These are phyloP conservation scores for Phytophthora hibernalis DNA, from an alignment of 352 stramenopile genomes.

Conservation along the genomic window DNA sequence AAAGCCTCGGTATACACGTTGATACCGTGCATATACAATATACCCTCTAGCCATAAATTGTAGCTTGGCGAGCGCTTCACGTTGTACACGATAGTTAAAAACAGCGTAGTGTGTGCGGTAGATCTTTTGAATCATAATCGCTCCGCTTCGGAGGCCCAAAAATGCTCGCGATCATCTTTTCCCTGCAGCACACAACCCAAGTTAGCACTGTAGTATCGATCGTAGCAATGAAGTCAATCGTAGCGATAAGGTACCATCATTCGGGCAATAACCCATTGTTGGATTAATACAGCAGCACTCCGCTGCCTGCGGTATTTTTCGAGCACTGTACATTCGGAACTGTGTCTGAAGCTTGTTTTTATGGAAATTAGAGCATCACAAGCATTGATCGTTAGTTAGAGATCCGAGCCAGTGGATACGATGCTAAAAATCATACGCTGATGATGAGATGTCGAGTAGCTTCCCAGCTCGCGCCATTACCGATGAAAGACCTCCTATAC, in stretches of 20 bases:
- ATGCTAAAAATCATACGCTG: conserved; percentile 41
- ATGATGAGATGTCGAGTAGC: conserved; percentile 70
- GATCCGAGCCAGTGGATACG: not conserved
- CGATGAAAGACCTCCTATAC: conserved; percentile 53
- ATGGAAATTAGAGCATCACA: not conserved
- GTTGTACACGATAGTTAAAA: conserved; percentile 37
- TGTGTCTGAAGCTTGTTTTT: conserved; percentile 68
- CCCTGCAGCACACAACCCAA: conserved; percentile 27
- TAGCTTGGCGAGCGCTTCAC: conserved; percentile 35
- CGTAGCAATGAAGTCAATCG: not conserved
- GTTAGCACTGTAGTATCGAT: conserved; percentile 7
- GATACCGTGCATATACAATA: conserved; percentile 52
- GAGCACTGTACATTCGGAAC: conserved; percentile 71
- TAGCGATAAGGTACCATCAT: conserved; percentile 50
- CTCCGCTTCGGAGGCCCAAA: conserved; percentile 38
- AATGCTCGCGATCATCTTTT: conserved; percentile 41
- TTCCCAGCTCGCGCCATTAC: conserved; percentile 70
- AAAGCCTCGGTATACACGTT: conserved; percentile 54
- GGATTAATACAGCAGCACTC: conserved; percentile 54
- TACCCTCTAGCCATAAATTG: conserved; percentile 64
- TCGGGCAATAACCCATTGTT: conserved; percentile 55
- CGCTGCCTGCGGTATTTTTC: conserved; percentile 52
- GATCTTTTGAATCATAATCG: conserved; percentile 53
- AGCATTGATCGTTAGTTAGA: not conserved
- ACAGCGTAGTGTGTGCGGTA: conserved; percentile 46